Conservation (phyloP, 257 asterid genomes). For the Salvia splendens region DNA sequence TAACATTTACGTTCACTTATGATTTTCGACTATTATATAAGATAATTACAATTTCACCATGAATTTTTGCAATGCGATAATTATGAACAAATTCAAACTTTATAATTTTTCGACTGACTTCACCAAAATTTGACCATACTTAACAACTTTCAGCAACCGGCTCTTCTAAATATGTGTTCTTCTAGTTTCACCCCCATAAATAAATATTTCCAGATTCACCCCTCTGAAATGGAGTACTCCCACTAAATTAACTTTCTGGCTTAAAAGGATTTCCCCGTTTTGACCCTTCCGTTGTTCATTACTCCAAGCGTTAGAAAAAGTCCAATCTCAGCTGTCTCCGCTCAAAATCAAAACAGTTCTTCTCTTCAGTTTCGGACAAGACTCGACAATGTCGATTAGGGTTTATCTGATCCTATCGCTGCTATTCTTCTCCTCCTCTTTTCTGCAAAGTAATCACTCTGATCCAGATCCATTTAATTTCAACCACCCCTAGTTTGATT, state of each 20-base stretch:
- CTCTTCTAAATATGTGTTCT: too few species aligned
- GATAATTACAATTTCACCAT: too few species aligned
- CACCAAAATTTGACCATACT: too few species aligned
- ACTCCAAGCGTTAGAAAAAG: conserved; percentile 26
- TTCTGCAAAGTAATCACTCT: conserved; percentile 55
- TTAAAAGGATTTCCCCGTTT: conserved; percentile 4
- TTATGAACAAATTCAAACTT: too few species aligned
- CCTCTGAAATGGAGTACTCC: background rate
- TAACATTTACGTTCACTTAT: too few species aligned
- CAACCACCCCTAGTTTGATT: background rate
- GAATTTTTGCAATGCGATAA: too few species aligned
- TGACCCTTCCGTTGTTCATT: conserved; percentile 17
- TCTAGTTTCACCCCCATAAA: too few species aligned
- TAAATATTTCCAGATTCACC: background rate
- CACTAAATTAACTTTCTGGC: background rate
- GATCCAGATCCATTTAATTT: conserved; percentile 38
- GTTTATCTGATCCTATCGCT: conserved; percentile 55
- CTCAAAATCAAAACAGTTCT: conserved; percentile 10
- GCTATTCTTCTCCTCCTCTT: conserved; percentile 53
- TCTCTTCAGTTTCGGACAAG: background rate
- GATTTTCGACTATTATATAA: too few species aligned
- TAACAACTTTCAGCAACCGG: too few species aligned
- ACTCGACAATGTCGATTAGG: conserved; percentile 52
- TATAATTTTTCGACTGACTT: too few species aligned
- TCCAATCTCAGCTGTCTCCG: conserved; percentile 14